Conservation (phyloP, 1,284 basidiomycete species). For the Ceratobasidium sp. region DNA sequence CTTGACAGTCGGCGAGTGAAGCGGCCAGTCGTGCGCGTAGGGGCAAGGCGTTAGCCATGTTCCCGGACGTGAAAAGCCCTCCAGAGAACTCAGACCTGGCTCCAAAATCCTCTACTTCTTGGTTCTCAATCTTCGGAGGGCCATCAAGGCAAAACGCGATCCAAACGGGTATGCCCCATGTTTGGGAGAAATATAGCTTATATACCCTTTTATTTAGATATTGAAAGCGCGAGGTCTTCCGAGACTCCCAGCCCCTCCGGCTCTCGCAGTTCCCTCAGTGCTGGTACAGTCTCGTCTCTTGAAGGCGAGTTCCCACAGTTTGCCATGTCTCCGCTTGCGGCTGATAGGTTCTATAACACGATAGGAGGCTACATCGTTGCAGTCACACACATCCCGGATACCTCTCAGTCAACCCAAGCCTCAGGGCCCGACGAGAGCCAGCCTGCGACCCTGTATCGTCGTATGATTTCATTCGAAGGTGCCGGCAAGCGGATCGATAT, state of each 20-base stretch:
- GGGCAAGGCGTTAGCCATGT: background rate
- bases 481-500: slow-evolving; percentile 23
- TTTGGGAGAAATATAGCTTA: background rate
- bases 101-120: slow-evolving; percentile 12
- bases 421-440: background rate
- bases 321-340: background rate
- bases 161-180: background rate
- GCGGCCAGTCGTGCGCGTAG: background rate
- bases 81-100: background rate
- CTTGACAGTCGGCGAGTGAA: background rate
- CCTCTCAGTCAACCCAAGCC: background rate
- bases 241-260: background rate
- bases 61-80: slow-evolving; percentile 7
- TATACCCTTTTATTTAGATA: background rate
- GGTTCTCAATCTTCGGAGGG: slow-evolving; percentile 33
- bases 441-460: slow-evolving; percentile 5
- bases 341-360: background rate
- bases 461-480: slow-evolving; percentile 25
- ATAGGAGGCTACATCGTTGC: slow-evolving; percentile 9
- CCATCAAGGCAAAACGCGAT: background rate
- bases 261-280: background rate
- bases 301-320: background rate
- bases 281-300: background rate
- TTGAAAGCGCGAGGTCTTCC: slow-evolving; percentile 8
- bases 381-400: slow-evolving; percentile 17